Conservation (phyloP, 768 basidiomycete genomes). For the Chiua virens region DNA sequence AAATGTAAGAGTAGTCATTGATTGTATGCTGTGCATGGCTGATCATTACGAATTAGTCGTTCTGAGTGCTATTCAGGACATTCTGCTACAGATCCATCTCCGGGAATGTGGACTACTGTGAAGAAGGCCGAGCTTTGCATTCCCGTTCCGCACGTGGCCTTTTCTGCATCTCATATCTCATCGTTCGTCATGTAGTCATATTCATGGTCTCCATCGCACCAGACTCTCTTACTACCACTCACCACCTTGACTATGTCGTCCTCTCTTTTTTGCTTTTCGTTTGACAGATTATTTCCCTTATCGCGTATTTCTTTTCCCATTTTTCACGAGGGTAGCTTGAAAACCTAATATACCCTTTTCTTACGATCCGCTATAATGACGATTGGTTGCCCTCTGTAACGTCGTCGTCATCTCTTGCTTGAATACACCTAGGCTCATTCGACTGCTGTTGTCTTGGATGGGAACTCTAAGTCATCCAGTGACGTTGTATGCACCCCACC, state of each 20-base stretch:
- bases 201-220: constrained; percentile 23
- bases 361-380: constrained; percentile 23
- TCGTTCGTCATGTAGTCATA: constrained; percentile 26
- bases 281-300: not conserved
- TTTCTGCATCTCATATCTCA: constrained; percentile 25
- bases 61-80: constrained; percentile 85
- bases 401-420: constrained; percentile 1
- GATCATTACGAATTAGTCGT: constrained; percentile 48
- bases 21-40: not conserved
- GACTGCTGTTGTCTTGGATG: constrained; percentile 1
- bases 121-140: constrained; percentile 2
- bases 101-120: constrained; percentile 80
- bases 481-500: constrained; percentile 18
- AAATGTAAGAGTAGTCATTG: constrained; percentile 59
- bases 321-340: constrained; percentile 19
- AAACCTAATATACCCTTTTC: constrained; percentile 26
- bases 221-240: constrained; percentile 17
- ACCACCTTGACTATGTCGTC: constrained; percentile 23
- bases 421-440: not conserved
- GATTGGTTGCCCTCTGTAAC: constrained; percentile 2
- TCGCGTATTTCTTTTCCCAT: not conserved
- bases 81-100: constrained; percentile 81
- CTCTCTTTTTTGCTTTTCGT: not conserved
- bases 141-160: not conserved
- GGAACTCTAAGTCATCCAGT: not conserved